Base-by-base conservation (phyloP, 108 stramenopile genomes). In the Schizochytrium sp. region DNA sequence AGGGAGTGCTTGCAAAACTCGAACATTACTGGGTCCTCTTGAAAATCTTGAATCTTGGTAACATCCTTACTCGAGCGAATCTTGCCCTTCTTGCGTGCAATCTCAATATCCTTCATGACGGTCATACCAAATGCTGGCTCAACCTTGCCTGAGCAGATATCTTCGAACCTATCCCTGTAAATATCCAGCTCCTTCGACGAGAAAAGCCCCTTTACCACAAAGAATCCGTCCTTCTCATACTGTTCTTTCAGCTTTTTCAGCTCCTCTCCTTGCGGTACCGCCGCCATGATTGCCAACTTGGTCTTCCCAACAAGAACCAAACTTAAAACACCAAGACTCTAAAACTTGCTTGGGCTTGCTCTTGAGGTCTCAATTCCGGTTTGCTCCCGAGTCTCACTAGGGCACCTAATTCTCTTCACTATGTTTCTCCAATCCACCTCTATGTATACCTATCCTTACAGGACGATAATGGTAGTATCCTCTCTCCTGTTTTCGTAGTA, bases 121-220 rank as follows among this genome's bases (percentile, higher is more conserved):
- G 53, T 49, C 76, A 83, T 55, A 53, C 53, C 53, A n/a, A 1
- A n/a, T 7, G 76, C 50, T n/a, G n/a, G 47, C 47, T 83, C 76
- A 38, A 83, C 28, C 53, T 83, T 83, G 76, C 76, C 76, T n/a
- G 47, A n/a, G 76, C 76, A 83, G n/a, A 83, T 83, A 28, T 83
- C 76, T 10, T 83, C 76, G 53, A 83, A 83, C 50, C 76, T 47
- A n/a, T 2, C 50, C n/a, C 12, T 17, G 50, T 53, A 83, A 0
- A 55, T 40, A 8, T 55, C 12, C 50, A 83, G 47, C 53, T 83
- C 76, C 53, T 83, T 53, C 53, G 50, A 53, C 76, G 19, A 38
- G 76, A 83, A 50, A 8, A 83, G 53, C 53, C 55, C 55, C 53
- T 55, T 49, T n/a, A 83, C 76, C 50, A 83, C 53, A 28, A 83